Conservation (phyloP, 805 yeast species). For the Lachancea dasiensis region DNA sequence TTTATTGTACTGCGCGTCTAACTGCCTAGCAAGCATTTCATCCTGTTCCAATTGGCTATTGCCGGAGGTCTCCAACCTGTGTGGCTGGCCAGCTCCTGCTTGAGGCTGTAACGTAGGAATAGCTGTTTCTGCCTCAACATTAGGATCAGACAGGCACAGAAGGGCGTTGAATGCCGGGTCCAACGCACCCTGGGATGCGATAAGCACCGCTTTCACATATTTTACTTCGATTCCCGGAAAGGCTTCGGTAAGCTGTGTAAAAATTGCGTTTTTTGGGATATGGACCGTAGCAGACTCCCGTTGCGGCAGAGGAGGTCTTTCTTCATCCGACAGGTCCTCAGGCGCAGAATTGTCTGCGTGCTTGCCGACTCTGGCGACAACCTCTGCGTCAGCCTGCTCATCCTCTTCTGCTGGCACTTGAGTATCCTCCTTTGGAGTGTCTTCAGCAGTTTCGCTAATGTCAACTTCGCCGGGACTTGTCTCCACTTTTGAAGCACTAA, state of each 20-base stretch:
- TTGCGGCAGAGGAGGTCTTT: slow-evolving; percentile 24
- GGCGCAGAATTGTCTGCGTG: slow-evolving; percentile 11
- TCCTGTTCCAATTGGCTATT: slow-evolving; percentile 57
- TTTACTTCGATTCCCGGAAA: slow-evolving; percentile 74
- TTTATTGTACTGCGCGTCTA: slow-evolving; percentile 58
- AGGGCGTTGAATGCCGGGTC: slow-evolving; percentile 89
- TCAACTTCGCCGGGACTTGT: no score
- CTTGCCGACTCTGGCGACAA: background rate
- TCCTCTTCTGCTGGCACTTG: background rate
- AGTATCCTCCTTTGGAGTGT: slow-evolving; percentile 1
- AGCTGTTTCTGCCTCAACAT: slow-evolving; percentile 43
- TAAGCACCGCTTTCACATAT: slow-evolving; percentile 67
- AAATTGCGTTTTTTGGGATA: slow-evolving; percentile 21
- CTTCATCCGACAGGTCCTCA: slow-evolving; percentile 13
- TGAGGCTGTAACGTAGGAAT: slow-evolving; percentile 32
- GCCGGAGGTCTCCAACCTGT: slow-evolving; percentile 22
- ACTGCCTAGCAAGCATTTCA: slow-evolving; percentile 72
- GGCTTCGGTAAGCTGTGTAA: slow-evolving; percentile 67
- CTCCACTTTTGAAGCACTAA: no score
- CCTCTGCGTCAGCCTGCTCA: background rate
- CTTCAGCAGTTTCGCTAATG: slow-evolving; percentile 6
- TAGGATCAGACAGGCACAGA: slow-evolving; percentile 71
- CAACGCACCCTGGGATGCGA: slow-evolving; percentile 75
- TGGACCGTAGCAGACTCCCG: slow-evolving; percentile 14
- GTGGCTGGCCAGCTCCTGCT: slow-evolving; percentile 26